A percentile compares a stretch with the other conserved stretches of the same genome.
Conservation (phyloP, 257 asterid species). For the Lantana camara region DNA sequence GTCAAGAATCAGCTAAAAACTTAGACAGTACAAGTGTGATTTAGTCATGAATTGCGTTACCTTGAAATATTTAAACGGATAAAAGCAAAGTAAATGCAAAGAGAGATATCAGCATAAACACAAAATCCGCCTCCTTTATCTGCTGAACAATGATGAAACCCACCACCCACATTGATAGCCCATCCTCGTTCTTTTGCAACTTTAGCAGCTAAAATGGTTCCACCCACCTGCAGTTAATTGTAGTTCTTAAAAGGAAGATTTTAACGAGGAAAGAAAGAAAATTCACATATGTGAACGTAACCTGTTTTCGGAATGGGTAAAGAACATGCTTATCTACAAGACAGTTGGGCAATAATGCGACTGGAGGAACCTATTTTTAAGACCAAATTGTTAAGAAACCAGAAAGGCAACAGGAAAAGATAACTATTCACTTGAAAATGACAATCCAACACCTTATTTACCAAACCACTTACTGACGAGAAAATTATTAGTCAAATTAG, state of each 20-base stretch:
- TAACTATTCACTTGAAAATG: neutral
- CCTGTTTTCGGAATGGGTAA: conserved; percentile 91
- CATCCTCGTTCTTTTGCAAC: conserved; percentile 95
- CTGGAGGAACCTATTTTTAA: conserved; percentile 75
- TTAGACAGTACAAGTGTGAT: neutral
- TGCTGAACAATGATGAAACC: conserved; percentile 97
- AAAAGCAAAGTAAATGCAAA: conserved; percentile 85
- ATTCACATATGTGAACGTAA: conserved; percentile 21
- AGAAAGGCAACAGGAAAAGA: neutral
- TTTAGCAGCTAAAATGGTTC: conserved; percentile 92
- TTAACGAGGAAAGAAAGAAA: neutral
- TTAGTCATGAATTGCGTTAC: conserved; percentile 36
- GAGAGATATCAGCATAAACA: conserved; percentile 89
- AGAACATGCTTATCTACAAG: conserved; percentile 80
- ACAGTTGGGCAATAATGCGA: conserved; percentile 76
- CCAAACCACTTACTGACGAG: neutral
- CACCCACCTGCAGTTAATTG: conserved; percentile 71
- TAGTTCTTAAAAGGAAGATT: conserved; percentile 7
- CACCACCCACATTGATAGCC: conserved; percentile 98
- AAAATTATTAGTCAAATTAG: conserved; percentile 13
- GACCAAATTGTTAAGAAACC: conserved; percentile 21
- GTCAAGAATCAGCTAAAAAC: conserved; percentile 11
- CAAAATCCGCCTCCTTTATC: conserved; percentile 93
- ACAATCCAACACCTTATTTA: conserved; percentile 5
- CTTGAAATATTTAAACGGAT: conserved; percentile 68